Conservation (phyloP, 345 rosid genomes). For the Camelina hispida region DNA sequence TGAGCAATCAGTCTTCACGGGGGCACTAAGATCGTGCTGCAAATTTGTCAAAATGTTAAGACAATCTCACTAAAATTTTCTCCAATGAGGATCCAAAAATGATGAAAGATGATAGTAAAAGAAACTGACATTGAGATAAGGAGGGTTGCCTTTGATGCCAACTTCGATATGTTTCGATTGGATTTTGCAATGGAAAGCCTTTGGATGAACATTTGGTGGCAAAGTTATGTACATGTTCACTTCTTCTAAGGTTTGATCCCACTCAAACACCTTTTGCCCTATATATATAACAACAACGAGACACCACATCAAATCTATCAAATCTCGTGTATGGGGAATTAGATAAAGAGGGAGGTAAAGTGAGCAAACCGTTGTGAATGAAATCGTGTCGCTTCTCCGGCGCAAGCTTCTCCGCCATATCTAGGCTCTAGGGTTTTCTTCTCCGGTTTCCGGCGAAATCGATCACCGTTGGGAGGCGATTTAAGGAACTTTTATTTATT, state of each 20-base stretch:
- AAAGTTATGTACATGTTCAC: constrained; percentile 74
- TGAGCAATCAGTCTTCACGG: constrained; percentile 88
- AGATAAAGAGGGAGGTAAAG: neutral
- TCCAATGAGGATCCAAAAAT: neutral
- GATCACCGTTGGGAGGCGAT: constrained; percentile 15
- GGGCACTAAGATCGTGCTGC: constrained; percentile 76
- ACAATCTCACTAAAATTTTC: neutral
- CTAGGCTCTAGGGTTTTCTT: constrained; percentile 1
- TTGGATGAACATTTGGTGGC: constrained; percentile 71
- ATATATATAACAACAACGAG: neutral
- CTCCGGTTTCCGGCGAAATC: constrained; percentile 25
- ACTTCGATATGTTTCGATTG: constrained; percentile 83
- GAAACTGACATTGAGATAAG: constrained; percentile 76
- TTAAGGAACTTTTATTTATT: neutral
- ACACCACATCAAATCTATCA: constrained; percentile 6
- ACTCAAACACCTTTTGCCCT: constrained; percentile 85
- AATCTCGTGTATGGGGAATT: neutral
- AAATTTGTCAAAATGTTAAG: constrained; percentile 5
- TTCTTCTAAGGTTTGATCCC: constrained; percentile 97
- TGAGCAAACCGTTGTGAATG: constrained; percentile 35
- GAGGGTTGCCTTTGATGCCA: constrained; percentile 97
- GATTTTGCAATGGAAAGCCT: constrained; percentile 83
- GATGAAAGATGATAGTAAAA: constrained; percentile 19
- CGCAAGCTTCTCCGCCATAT: constrained; percentile 50
- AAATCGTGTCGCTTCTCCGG: constrained; percentile 49